Evolutionary conservation across 441 rosid species (phyloP).

Genomic region (Gossypium lobatum): DNA sequence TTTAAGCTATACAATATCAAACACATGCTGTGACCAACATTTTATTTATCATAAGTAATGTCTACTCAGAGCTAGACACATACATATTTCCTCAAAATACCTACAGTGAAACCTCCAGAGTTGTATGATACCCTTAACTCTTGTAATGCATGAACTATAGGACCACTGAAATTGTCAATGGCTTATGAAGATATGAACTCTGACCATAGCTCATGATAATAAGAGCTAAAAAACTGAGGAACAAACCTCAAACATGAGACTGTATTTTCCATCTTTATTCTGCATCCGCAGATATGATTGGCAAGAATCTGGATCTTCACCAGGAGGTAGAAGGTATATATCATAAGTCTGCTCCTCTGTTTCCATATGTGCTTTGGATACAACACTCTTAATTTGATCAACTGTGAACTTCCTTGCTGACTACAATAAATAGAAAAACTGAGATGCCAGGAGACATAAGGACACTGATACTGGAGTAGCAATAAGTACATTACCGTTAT

Average conservation of each 20-base stretch:
- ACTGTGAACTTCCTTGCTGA: slow-evolving; percentile 58
- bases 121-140: neutral
- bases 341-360: slow-evolving; percentile 84
- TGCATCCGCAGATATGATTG: slow-evolving; percentile 97
- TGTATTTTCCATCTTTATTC: slow-evolving; percentile 95
- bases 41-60: neutral
- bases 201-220: neutral
- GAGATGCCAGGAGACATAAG: slow-evolving; percentile 18
- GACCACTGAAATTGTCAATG: neutral
- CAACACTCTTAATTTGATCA: slow-evolving; percentile 65
- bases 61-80: neutral
- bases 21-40: neutral
- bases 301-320: slow-evolving; percentile 95
- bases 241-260: slow-evolving; percentile 98
- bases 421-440: slow-evolving; percentile 40
- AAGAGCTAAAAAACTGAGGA: slow-evolving; percentile 9
- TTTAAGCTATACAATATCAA: neutral
- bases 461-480: slow-evolving; percentile 4
- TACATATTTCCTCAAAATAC: neutral
- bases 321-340: slow-evolving; percentile 96
- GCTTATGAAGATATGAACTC: neutral
- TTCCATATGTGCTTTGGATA: slow-evolving; percentile 63
- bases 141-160: neutral
- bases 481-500: neutral
- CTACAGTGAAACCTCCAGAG: neutral